Conservation (phyloP, 1,284 basidiomycete genomes). For the Trametes polyzona region DNA sequence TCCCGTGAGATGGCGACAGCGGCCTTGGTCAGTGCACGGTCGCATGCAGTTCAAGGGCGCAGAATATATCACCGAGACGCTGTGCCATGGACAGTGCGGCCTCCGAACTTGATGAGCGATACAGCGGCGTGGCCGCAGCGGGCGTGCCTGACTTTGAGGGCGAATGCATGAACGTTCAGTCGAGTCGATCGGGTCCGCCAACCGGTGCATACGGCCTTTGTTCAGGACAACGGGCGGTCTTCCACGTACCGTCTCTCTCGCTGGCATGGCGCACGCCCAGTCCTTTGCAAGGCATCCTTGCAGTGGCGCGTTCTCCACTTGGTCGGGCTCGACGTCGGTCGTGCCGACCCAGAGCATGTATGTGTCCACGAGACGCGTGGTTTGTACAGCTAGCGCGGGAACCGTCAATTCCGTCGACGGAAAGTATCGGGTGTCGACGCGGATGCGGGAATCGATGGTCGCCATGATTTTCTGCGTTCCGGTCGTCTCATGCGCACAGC, state of each 20-base stretch:
- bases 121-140: slow-evolving; percentile 66
- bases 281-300: slow-evolving; percentile 69
- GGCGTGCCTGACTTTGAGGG: slow-evolving; percentile 41
- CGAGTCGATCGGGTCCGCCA: slow-evolving; percentile 6
- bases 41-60: slow-evolving; percentile 2
- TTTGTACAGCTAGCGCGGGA: slow-evolving; percentile 69
- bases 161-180: slow-evolving; percentile 19
- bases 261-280: slow-evolving; percentile 87
- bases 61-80: slow-evolving; percentile 67
- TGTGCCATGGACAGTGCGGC: slow-evolving; percentile 74
- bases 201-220: neutral
- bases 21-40: slow-evolving; percentile 23
- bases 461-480: neutral
- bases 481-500: no score
- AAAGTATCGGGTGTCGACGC: slow-evolving; percentile 49
- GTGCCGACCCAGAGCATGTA: slow-evolving; percentile 85
- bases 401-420: slow-evolving; percentile 48
- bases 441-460: slow-evolving; percentile 24
- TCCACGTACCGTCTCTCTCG: slow-evolving; percentile 42
- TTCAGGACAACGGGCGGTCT: slow-evolving; percentile 3
- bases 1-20: slow-evolving; percentile 12
- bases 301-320: slow-evolving; percentile 50
- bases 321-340: slow-evolving; percentile 52
- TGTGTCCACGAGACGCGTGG: slow-evolving; percentile 71
- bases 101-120: slow-evolving; percentile 67